Conservation (phyloP, 2,329 filamentous ascomycete species). For the Microcera coccophila region DNA sequence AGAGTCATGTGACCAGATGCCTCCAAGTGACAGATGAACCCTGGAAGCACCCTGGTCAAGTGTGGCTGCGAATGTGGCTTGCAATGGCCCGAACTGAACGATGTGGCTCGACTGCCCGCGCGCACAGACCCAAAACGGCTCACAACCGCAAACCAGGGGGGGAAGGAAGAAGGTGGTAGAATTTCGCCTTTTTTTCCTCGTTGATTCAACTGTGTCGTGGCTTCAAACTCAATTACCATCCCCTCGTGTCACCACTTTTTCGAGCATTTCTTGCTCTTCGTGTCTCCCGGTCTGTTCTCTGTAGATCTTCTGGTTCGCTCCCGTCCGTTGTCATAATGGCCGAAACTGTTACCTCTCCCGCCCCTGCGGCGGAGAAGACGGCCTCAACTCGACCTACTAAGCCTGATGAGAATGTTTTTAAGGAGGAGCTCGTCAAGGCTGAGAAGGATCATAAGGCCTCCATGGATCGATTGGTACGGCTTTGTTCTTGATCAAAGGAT, state of each 20-base stretch:
- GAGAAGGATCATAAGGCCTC: conserved; percentile 82
- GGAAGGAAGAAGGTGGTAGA: conserved; percentile 27
- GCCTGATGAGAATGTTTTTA: conserved; percentile 83
- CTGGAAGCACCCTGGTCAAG: background rate
- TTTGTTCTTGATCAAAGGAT: conserved; percentile 4
- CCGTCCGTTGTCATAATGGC: conserved; percentile 41
- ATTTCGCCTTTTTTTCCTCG: conserved; percentile 10
- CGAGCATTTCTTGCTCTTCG: conserved; percentile 1
- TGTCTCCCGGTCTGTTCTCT: conserved; percentile 27
- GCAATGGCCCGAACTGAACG: no score
- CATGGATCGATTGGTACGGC: conserved; percentile 55
- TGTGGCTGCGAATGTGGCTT: background rate
- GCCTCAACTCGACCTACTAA: conserved; percentile 65
- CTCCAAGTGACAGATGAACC: no score
- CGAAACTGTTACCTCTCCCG: conserved; percentile 43
- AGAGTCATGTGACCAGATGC: no score
- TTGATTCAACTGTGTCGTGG: background rate
- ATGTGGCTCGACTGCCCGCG: background rate
- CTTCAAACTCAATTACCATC: conserved; percentile 11
- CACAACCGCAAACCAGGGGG: conserved; percentile 26
- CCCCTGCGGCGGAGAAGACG: conserved; percentile 40
- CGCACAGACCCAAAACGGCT: conserved; percentile 24
- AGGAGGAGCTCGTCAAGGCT: conserved; percentile 70
- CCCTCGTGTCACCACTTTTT: conserved; percentile 6
- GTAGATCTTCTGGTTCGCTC: conserved; percentile 5